Evolutionary conservation across 805 yeast genomes (phyloP), one percentile per base, ranked within the genome.

Genomic region (Candida nitratophila): DNA sequence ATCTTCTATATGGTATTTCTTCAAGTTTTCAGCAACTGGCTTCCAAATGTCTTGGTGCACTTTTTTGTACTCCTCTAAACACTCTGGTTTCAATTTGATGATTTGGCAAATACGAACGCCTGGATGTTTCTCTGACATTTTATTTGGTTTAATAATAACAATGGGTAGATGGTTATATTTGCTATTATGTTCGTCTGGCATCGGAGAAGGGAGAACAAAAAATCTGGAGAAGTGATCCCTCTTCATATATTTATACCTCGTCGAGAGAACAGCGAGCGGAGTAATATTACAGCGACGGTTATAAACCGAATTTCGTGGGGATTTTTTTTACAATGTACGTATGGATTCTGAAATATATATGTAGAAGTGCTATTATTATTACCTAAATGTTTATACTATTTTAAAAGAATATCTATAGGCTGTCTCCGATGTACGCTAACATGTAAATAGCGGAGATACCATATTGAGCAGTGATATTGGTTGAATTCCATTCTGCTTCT

Each of bases 41-140:
- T 52, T 53, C 53, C 61, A 58, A n/a, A 61, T 58, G 9, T 54
- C 47, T 20, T 47, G 35, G 48, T 68, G 73, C 37, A 59, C 48
- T 41, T 57, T 51, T 34, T 61, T 63, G 55, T 68, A 68, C 50
- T 65, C 63, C 39, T 62, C 69, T n/a, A 64, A 49, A 37, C 37
- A 52, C 35, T 68, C 73, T 26, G 72, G 69, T 44, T 55, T 65
- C 33, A 68, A 55, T 45, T 62, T 64, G 51, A 68, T 54, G 19
- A 68, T 59, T 47, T 68, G 71, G 42, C 70, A 65, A 43, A 68
- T 60, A 31, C 73, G 52, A 39, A 56, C 60, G 8, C 71, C 71
- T 40, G 68, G 63, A 47, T 64, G 61, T 22, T 48, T 44, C 16
- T 19, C 39, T n/a, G 39, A 24, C 44, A 38, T 43, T 20, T 44